phyloP scores from a whole-genome alignment of 495 filamentous ascomycete species.

The Penicillium longicatenatum region DNA sequence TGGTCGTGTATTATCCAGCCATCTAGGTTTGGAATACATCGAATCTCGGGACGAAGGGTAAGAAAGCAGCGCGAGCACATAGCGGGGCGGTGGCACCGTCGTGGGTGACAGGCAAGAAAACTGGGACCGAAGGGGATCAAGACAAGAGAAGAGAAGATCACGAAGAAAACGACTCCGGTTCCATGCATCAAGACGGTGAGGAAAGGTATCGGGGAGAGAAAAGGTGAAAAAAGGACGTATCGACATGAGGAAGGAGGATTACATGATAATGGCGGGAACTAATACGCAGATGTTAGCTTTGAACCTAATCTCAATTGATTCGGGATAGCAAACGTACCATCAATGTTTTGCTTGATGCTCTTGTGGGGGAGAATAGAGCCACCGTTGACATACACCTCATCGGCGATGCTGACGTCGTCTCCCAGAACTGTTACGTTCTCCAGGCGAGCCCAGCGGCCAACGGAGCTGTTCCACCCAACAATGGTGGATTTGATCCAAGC shows the following conservation, averaged over 20 bases:
- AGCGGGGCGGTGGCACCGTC: slow-evolving; percentile 15
- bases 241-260: slow-evolving; percentile 40
- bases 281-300: slow-evolving; percentile 18
- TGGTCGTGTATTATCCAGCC: slow-evolving; percentile 18
- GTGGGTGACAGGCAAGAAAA: slow-evolving; percentile 21
- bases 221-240: slow-evolving; percentile 27
- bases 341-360: slow-evolving; percentile 98
- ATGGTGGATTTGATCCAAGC: slow-evolving; percentile 99
- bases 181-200: slow-evolving; percentile 42
- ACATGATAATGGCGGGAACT: slow-evolving; percentile 88
- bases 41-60: slow-evolving; percentile 21
- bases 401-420: slow-evolving; percentile 98
- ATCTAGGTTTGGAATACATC: slow-evolving; percentile 29
- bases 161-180: slow-evolving; percentile 46
- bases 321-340: slow-evolving; percentile 56
- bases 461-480: slow-evolving; percentile 97
- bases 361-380: slow-evolving; percentile 96
- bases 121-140: slow-evolving; percentile 19
- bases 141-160: slow-evolving; percentile 33
- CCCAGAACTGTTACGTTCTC: slow-evolving; percentile 98
- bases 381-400: slow-evolving; percentile 99
- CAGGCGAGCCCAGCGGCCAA: slow-evolving; percentile 92
- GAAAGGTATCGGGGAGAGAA: slow-evolving; percentile 30
- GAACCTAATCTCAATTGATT: slow-evolving; percentile 7
- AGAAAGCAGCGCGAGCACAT: slow-evolving; percentile 18